Percentiles rank a stretch among this genome's conserved stretches.
phyloP scores from a whole-genome alignment of 2,329 filamentous ascomycete genomes.

The Pestalotiopsis sp. region DNA sequence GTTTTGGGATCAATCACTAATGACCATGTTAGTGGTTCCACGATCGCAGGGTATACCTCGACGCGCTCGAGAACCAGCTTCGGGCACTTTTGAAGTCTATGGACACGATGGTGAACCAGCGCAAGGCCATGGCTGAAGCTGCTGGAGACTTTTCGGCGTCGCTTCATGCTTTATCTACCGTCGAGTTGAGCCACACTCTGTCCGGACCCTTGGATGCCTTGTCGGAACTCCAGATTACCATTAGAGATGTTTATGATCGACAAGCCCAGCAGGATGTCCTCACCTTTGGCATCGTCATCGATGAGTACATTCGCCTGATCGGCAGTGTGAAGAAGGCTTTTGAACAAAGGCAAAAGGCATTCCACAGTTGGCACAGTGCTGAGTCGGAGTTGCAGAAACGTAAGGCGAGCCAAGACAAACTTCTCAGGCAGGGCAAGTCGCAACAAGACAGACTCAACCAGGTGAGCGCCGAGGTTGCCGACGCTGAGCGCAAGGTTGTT shows the following conservation, averaged over 20 bases:
- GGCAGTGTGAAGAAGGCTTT: conserved; percentile 95
- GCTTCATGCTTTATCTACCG: conserved; percentile 86
- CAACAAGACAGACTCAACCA: conserved; percentile 96
- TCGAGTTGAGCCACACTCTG: conserved; percentile 86
- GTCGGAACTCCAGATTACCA: conserved; percentile 90
- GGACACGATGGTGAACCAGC: conserved; percentile 87
- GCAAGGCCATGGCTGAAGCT: conserved; percentile 90
- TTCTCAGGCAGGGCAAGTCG: conserved; percentile 90
- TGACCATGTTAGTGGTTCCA: conserved; percentile 80
- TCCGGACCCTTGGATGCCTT: conserved; percentile 89
- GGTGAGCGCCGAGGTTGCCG: conserved; percentile 88
- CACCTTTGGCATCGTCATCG: conserved; percentile 94
- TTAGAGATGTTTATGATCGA: conserved; percentile 91
- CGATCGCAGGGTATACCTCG: conserved; percentile 90
- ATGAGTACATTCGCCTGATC: conserved; percentile 96
- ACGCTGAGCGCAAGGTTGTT: conserved; percentile 91
- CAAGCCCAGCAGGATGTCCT: conserved; percentile 97
- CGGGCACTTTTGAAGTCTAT: conserved; percentile 91
- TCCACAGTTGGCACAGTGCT: conserved; percentile 89
- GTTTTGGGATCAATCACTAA: background rate
- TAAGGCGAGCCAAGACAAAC: conserved; percentile 86
- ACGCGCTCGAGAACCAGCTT: conserved; percentile 88
- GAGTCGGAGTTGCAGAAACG: conserved; percentile 91
- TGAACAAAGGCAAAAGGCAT: conserved; percentile 89
- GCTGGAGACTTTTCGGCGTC: conserved; percentile 92